Evolutionary conservation across 768 basidiomycete species (phyloP).

Genomic region (Trametes maxima): DNA sequence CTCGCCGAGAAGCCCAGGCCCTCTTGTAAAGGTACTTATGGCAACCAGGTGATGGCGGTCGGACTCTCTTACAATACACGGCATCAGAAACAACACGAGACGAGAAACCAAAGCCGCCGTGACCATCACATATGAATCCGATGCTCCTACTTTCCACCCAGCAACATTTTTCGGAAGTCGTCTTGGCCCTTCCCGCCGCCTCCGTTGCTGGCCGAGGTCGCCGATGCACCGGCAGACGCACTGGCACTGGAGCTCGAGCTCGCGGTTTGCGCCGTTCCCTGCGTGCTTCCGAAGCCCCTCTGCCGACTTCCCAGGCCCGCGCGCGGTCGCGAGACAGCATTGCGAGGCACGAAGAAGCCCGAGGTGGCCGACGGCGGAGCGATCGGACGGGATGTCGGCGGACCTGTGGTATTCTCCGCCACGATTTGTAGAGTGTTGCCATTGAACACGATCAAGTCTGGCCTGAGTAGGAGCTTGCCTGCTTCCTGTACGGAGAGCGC

Average conservation of each 20-base stretch:
- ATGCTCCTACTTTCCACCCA: conserved; percentile 30
- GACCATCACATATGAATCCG: background rate
- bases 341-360: conserved; percentile 67
- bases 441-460: conserved; percentile 73
- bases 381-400: conserved; percentile 17
- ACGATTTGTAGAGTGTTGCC: conserved; percentile 60
- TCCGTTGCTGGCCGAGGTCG: conserved; percentile 26
- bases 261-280: conserved; percentile 3
- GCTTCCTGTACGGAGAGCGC: conserved; percentile 61
- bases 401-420: conserved; percentile 44
- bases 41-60: background rate
- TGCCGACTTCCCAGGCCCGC: conserved; percentile 70
- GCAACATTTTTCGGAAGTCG: conserved; percentile 84
- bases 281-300: conserved; percentile 20
- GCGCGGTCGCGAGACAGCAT: conserved; percentile 64
- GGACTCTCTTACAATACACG: background rate
- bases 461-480: conserved; percentile 71
- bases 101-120: background rate
- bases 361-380: conserved; percentile 41
- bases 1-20: background rate
- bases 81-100: background rate
- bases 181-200: conserved; percentile 63
- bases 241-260: conserved; percentile 15
- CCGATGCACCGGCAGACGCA: conserved; percentile 23
- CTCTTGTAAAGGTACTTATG: background rate